Evolutionary conservation across 2,329 filamentous ascomycete species (phyloP), one percentile per base, ranked within the genome.

Genomic region (Metarhizium robertsii): DNA sequence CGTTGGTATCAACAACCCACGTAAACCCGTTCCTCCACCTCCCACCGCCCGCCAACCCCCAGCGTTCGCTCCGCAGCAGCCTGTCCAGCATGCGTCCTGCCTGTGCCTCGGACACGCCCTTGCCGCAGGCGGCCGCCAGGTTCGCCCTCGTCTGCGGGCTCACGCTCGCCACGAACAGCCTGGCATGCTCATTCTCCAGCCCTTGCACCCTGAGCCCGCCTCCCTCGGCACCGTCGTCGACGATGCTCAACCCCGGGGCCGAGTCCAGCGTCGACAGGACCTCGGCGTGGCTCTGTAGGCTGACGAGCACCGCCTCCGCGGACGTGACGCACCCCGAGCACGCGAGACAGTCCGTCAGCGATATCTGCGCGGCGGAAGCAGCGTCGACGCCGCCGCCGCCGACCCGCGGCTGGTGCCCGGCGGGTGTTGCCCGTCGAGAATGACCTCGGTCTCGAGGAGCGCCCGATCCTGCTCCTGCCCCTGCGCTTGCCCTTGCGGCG

Each of bases 301-400:
- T 94, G 53, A 99, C 91, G 46, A 99, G 83, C n/a, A 99, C 90
- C 16, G 94, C 94, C 74, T 99, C 94, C 50, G 94, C 94, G 6
- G 92, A 96, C 20, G 94, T 99, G 53, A 99, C 94, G 70, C 94
- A 99, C 53, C 94, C 94, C 10, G 94, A 96, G 72, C 94, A 99
- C 53, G 94, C 94, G 52, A 99, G 86, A 67, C 94, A 99, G 72
- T 99, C 94, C 6, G 94, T 97, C 58, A 99, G 82, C 51, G 92
- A 96, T 64, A 99, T 97, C 68, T 95, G 85, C 6, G 92, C 92
- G 1, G 92, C 89, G 3, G 84, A 72, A 58, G 84, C 73, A 53
- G 25, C 25, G 25, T 25, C 25, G 25, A 25, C 25, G 25, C 77
- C 68, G 8, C 83, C 25, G 25, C 77, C 68, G 8, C 83, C 74